Evolutionary conservation across 2,329 filamentous ascomycete genomes (phyloP), one percentile per base, ranked within the genome.

Genomic region (Penicillium sumatraense): DNA sequence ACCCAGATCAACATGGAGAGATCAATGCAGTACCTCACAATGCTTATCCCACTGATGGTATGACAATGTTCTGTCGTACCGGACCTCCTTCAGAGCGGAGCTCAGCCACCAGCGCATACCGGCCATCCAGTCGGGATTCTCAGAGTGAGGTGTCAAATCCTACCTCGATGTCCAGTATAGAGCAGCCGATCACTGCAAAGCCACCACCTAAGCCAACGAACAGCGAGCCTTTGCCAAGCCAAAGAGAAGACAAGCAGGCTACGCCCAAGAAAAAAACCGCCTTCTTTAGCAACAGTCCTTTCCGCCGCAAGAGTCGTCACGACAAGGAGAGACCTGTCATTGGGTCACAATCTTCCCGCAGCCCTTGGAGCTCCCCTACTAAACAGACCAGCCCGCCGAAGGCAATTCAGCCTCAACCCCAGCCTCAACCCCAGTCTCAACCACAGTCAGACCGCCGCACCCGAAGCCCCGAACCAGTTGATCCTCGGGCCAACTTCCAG

Each of bases 61-160:
- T 98, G 92, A 97, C 93, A 0, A 96, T 98, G 85, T 89, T 97
- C 59, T 98, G 93, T 75, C 87, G 92, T 56, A 87, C 90, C 35
- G 89, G 87, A 3, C 84, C 88, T 35, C 83, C 83, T 47, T 88
- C 86, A n/a, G 86, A 88, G 76, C 85, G 77, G 74, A 92, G 82
- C 75, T 88, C 88, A 23, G 82, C 83, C 20, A 86, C 83, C 41
- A 88, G 86, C 58, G 84, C 87, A 21, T 86, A 84, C 47, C 84
- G 92, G 42, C 91, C 92, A 44, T 89, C 89, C 13, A 96, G 91
- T 72, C 86, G 90, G 61, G 93, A 96, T 68, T 95, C 91, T 46
- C 88, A 90, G 64, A 98, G 93, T 74, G 93, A 97, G 61, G 90
- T 91, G 70, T 96, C 92, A 3, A 91, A 91, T 64, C 89, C 90